A percentile compares a stretch with the other conserved stretches of the same genome.
Evolutionary conservation across 129 eudicot genomes (phyloP).

Genomic region (Calendula officinalis): DNA sequence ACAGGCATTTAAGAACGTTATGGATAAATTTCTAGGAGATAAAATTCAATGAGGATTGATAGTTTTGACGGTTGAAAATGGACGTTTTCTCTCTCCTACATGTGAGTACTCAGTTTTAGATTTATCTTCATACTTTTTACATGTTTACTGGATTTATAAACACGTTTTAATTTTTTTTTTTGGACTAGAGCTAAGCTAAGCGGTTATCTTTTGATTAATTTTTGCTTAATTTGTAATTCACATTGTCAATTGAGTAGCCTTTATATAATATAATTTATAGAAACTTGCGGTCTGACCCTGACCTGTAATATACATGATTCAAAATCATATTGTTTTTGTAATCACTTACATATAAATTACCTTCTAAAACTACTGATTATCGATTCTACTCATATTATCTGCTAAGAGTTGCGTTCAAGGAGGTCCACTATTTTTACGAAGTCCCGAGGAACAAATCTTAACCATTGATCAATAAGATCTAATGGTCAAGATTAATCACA

Average conservation of each 20-base stretch:
- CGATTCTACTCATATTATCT: too few species aligned
- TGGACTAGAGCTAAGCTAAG: neutral
- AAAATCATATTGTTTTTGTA: too few species aligned
- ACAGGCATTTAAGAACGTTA: constrained; percentile 84
- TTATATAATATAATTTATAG: neutral
- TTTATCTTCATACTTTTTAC: constrained; percentile 4
- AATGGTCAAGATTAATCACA: too few species aligned
- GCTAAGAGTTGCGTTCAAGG: too few species aligned
- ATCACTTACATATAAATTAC: too few species aligned
- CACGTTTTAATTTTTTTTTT: neutral
- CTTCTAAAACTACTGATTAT: too few species aligned
- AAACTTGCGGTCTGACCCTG: too few species aligned
- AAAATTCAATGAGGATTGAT: constrained; percentile 41
- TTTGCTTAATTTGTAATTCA: neutral
- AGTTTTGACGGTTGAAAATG: constrained; percentile 7
- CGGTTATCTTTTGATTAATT: neutral
- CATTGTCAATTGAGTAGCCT: neutral
- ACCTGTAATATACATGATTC: too few species aligned
- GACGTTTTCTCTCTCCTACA: constrained; percentile 22
- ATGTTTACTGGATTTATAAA: constrained; percentile 9
- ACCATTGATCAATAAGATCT: too few species aligned
- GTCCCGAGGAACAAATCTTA: too few species aligned
- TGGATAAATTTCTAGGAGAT: constrained; percentile 72
- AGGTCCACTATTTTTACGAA: too few species aligned
- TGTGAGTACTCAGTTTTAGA: constrained; percentile 22